These are phyloP conservation scores for Hemisphaericaspora subhashii DNA, from an alignment of 1,139 yeast species.

Conservation along the genomic window DNA sequence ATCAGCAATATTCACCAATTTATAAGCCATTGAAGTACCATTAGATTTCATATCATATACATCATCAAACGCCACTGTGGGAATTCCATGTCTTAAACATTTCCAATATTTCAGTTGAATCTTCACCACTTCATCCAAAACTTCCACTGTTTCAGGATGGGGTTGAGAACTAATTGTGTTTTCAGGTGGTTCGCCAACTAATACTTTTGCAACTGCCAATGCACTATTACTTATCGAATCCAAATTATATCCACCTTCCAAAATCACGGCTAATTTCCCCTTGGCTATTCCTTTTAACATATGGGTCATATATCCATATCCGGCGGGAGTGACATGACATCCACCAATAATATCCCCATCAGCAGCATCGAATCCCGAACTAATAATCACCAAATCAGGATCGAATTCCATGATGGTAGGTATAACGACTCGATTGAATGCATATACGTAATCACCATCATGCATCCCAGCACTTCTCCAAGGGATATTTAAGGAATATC, in stretches of 20 bases:
- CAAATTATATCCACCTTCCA: constrained; percentile 96
- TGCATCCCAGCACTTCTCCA: constrained; percentile 95
- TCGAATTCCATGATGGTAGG: constrained; percentile 88
- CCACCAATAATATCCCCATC: constrained; percentile 99
- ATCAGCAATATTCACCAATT: constrained; percentile 56
- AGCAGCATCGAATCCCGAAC: constrained; percentile 98
- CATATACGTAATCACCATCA: constrained; percentile 94
- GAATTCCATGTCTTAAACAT: constrained; percentile 71
- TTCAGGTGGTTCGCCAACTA: constrained; percentile 95
- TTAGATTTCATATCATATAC: constrained; percentile 34
- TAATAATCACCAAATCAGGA: constrained; percentile 89
- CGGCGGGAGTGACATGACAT: constrained; percentile 92
- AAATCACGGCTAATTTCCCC: constrained; percentile 84
- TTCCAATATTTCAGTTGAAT: constrained; percentile 88
- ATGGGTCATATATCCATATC: constrained; percentile 96
- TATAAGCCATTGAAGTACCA: constrained; percentile 30
- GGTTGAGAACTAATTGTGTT: constrained; percentile 62
- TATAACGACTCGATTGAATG: constrained; percentile 83
- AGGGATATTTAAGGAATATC: constrained; percentile 85
- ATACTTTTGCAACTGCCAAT: constrained; percentile 84
- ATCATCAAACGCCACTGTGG: constrained; percentile 40
- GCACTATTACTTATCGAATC: constrained; percentile 92
- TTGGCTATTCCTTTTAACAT: constrained; percentile 82
- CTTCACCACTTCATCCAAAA: constrained; percentile 79
- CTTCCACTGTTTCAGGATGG: constrained; percentile 76